Conservation (phyloP, 129 eudicot species). For the Silybum marianum region DNA sequence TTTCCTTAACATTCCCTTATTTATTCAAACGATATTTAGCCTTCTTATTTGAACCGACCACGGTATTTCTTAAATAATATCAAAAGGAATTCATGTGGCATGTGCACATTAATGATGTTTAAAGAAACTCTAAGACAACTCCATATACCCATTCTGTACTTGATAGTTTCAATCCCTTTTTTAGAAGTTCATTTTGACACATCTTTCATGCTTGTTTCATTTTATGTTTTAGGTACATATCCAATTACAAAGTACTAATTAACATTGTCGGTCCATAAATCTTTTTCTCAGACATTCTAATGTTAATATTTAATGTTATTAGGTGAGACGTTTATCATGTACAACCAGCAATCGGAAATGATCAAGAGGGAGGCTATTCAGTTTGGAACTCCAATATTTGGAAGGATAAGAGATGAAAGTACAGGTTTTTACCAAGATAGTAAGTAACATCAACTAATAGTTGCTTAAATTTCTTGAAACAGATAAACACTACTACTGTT, state of each 20-base stretch:
- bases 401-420: slow-evolving; percentile 66
- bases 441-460: slow-evolving; percentile 31
- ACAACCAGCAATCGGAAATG: slow-evolving; percentile 78
- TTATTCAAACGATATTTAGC: too few species aligned
- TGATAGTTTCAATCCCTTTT: neutral
- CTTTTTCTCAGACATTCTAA: neutral
- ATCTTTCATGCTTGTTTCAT: neutral
- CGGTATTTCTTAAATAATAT: neutral
- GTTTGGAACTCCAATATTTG: slow-evolving; percentile 90
- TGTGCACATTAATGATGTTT: slow-evolving; percentile 9
- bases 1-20: neutral
- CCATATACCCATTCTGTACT: neutral
- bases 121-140: neutral
- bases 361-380: slow-evolving; percentile 87
- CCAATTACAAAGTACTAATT: neutral
- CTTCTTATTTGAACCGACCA: neutral
- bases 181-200: neutral
- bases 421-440: slow-evolving; percentile 49
- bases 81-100: neutral
- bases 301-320: slow-evolving; percentile 27
- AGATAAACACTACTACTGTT: neutral
- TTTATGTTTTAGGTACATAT: neutral
- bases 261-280: neutral
- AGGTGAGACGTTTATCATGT: slow-evolving; percentile 88
- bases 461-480: neutral